A percentile compares a stretch with the other conserved stretches of the same genome.
Conservation (phyloP, 148 eudicot genomes). For the Vaccinium vitisidaea region DNA sequence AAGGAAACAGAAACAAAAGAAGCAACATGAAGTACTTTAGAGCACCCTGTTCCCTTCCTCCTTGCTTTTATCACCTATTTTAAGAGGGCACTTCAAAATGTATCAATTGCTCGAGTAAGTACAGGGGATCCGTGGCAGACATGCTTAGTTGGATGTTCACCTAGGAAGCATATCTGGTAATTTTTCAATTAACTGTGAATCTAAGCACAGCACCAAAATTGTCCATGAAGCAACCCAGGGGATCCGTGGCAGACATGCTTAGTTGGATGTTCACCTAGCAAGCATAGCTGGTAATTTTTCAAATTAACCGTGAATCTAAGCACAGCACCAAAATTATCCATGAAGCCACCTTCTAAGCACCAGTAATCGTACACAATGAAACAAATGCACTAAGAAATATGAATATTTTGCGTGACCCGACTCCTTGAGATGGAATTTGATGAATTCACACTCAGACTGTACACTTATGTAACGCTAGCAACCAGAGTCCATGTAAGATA, state of each 20-base stretch:
- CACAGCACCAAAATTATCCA: neutral
- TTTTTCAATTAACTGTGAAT: neutral
- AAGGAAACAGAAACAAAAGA: neutral
- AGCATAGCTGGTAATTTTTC: neutral
- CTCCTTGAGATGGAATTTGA: neutral
- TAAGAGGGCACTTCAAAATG: neutral
- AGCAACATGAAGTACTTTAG: neutral
- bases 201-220: neutral
- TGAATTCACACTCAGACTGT: neutral
- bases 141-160: neutral
- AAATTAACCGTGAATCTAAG: neutral
- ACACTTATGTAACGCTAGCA: neutral
- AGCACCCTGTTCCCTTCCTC: slow-evolving; percentile 1
- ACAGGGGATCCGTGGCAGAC: neutral
- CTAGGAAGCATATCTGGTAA: neutral
- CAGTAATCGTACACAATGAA: neutral
- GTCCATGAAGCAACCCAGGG: neutral
- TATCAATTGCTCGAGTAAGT: neutral
- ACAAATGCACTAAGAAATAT: neutral
- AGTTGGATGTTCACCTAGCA: neutral
- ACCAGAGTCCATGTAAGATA: neutral
- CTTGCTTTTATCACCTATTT: neutral
- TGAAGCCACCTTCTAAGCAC: neutral
- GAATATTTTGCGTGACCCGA: neutral
- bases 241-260: neutral